These are phyloP conservation scores for Blastobotrys peoriensis DNA, from an alignment of 805 yeast species.

Conservation along the genomic window DNA sequence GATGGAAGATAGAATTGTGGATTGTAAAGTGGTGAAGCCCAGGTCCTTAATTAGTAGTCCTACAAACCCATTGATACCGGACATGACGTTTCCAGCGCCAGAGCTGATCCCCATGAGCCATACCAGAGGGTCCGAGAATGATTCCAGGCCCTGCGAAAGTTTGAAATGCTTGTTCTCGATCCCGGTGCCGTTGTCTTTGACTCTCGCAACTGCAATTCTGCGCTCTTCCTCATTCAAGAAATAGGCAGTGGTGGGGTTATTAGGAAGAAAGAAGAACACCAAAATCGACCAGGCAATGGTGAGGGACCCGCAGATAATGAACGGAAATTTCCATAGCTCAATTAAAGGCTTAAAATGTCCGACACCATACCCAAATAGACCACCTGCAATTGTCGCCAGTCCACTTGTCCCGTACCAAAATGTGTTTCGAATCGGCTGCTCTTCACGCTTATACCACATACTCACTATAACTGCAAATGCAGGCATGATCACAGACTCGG, in stretches of 20 bases:
- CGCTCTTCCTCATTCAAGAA: conserved; percentile 39
- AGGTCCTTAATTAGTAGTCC: too few relatives aligned
- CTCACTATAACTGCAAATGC: conserved; percentile 45
- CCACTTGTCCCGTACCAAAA: conserved; percentile 35
- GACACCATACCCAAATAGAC: conserved; percentile 42
- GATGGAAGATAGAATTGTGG: too few relatives aligned
- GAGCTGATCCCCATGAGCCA: conserved; percentile 44
- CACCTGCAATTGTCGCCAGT: conserved; percentile 37
- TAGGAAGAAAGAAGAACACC: conserved; percentile 35
- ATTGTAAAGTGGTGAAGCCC: too few relatives aligned
- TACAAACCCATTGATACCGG: too few relatives aligned
- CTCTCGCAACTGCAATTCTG: conserved; percentile 45
- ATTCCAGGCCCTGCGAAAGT: conserved; percentile 46
- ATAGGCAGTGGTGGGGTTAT: conserved; percentile 42
- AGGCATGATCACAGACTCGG: conserved; percentile 49
- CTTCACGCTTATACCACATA: conserved; percentile 42
- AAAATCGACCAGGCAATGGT: conserved; percentile 34
- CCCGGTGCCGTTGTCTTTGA: conserved; percentile 50
- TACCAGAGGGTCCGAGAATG: conserved; percentile 42
- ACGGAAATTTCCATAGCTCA: conserved; percentile 45
- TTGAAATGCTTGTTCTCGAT: conserved; percentile 51
- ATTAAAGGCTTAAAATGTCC: conserved; percentile 22
- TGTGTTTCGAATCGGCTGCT: conserved; percentile 31
- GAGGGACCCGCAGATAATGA: conserved; percentile 48
- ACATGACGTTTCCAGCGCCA: too few relatives aligned